phyloP scores from a whole-genome alignment of 345 rosid genomes.

The Erucastrum elatum region DNA sequence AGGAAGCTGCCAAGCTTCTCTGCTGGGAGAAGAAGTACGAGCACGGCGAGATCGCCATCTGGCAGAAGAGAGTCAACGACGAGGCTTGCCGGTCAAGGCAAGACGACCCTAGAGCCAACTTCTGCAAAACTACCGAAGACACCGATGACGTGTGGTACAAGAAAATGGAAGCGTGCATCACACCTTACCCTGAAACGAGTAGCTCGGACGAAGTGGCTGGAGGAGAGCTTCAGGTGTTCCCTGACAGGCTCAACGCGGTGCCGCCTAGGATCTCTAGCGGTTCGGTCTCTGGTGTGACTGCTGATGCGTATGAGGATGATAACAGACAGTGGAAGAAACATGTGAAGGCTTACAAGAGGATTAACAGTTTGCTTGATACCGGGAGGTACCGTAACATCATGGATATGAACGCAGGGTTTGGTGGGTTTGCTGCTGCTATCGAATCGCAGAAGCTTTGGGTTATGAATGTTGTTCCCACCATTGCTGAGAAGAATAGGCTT shows the following conservation, averaged over 20 bases:
- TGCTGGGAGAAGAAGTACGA: constrained; percentile 97
- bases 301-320: constrained; percentile 77
- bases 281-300: constrained; percentile 79
- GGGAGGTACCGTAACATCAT: constrained; percentile 95
- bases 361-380: constrained; percentile 66
- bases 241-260: constrained; percentile 74
- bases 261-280: constrained; percentile 91
- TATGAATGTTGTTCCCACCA: constrained; percentile 96
- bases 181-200: constrained; percentile 74
- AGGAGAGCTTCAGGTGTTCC: constrained; percentile 67
- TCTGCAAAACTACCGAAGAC: constrained; percentile 75
- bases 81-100: constrained; percentile 56
- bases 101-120: constrained; percentile 63
- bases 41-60: constrained; percentile 89
- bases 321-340: constrained; percentile 80
- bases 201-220: constrained; percentile 65
- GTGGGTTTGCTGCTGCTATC: constrained; percentile 93
- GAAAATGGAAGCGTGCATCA: constrained; percentile 85
- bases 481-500: constrained; percentile 72
- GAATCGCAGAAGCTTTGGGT: constrained; percentile 80
- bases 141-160: constrained; percentile 92
- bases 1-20: constrained; percentile 78
- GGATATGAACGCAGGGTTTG: constrained; percentile 99
- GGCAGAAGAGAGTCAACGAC: constrained; percentile 81
- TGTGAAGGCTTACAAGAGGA: constrained; percentile 78